Conservation (phyloP, 495 filamentous ascomycete genomes). For the Penicillium macrosclerotiorum region DNA sequence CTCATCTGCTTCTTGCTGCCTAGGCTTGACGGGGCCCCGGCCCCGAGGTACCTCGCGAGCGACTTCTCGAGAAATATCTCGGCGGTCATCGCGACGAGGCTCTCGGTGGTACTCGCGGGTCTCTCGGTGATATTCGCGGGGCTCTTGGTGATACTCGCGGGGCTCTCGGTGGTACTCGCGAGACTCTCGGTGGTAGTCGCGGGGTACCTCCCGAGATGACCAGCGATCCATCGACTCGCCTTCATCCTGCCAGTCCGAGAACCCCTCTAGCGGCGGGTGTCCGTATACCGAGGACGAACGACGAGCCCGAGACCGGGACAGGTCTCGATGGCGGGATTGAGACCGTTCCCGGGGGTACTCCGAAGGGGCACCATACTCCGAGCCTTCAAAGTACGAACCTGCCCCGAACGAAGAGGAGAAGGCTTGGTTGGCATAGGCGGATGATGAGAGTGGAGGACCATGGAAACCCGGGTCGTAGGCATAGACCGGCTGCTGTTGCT, state of each 20-base stretch:
- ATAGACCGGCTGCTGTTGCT: conserved; percentile 15
- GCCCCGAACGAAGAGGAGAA: conserved; percentile 34
- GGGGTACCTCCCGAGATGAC: conserved; percentile 26
- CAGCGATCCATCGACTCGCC: conserved; percentile 24
- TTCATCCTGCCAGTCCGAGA: conserved; percentile 29
- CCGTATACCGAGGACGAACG: conserved; percentile 39
- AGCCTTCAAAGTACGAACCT: conserved; percentile 23
- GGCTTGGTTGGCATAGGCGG: conserved; percentile 32
- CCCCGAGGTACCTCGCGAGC: conserved; percentile 6
- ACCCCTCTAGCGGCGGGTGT: conserved; percentile 24
- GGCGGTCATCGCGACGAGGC: conserved; percentile 18
- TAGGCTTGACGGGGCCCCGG: conserved; percentile 8
- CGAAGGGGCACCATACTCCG: conserved; percentile 19
- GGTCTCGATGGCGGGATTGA: conserved; percentile 32
- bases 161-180: conserved; percentile 1
- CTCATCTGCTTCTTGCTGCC: conserved; percentile 33
- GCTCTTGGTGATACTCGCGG: too few species aligned
- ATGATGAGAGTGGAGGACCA: conserved; percentile 37
- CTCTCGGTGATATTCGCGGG: conserved; percentile 6
- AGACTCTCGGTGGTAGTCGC: not conserved
- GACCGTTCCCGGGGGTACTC: conserved; percentile 34
- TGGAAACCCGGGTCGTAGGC: conserved; percentile 32
- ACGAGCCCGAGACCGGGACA: conserved; percentile 25
- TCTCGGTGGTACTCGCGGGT: not conserved
- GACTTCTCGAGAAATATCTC: conserved; percentile 2